These are phyloP conservation scores for Haplosporangium gracile DNA, from an alignment of 192 early-diverging fungal species.

Conservation along the genomic window DNA sequence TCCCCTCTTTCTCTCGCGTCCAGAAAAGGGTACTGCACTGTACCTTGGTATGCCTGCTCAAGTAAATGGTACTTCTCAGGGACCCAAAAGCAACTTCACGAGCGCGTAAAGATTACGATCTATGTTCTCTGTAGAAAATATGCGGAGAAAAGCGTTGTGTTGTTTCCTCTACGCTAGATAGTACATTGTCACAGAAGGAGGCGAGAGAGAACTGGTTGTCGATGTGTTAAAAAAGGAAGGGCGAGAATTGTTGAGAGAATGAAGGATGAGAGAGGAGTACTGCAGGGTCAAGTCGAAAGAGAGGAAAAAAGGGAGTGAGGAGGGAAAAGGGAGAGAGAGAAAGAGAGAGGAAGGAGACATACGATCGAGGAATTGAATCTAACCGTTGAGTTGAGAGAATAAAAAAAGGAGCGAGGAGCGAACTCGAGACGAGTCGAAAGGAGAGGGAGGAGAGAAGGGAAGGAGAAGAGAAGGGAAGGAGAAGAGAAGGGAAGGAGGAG, in stretches of 20 bases:
- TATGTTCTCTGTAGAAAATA: not conserved
- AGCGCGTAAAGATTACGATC: not conserved
- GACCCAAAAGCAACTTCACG: no score
- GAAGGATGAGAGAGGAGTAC: not conserved
- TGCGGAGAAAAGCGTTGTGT: not conserved
- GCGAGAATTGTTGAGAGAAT: not conserved
- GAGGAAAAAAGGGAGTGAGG: not conserved
- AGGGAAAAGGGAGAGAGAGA: not conserved
- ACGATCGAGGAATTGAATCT: not conserved
- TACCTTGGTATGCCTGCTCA: no score
- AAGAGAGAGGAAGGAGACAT: not conserved
- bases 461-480: not conserved
- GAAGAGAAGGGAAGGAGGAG: not conserved
- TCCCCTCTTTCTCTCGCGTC: no score
- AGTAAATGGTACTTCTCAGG: no score
- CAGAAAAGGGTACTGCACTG: not conserved
- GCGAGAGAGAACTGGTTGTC: conserved; percentile 1
- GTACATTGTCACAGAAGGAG: not conserved
- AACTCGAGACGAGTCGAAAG: not conserved
- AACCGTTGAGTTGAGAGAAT: not conserved
- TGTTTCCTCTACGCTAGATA: not conserved
- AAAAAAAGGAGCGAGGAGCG: not conserved
- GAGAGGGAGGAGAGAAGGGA: not conserved
- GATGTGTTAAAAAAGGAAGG: not conserved
- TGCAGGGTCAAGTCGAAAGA: not conserved